Conservation (phyloP, 2,329 filamentous ascomycete species). For the Amesomyces nigricolor region DNA sequence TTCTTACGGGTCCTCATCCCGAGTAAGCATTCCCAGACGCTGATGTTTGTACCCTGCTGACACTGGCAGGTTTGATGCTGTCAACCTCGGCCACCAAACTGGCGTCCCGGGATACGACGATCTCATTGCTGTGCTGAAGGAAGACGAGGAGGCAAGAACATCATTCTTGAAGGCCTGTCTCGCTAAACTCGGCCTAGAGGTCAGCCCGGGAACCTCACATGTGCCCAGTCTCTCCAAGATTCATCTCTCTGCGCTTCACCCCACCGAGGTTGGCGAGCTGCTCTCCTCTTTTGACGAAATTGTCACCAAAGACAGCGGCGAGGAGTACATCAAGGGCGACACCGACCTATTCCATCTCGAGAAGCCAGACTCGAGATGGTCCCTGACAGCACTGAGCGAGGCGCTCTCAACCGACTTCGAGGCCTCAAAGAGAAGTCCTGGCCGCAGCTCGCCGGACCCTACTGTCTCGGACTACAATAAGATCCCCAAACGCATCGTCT, state of each 20-base stretch:
- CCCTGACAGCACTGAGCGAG: constrained; percentile 48
- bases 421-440: constrained; percentile 20
- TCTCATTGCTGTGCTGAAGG: constrained; percentile 60
- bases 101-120: constrained; percentile 63
- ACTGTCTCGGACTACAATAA: constrained; percentile 58
- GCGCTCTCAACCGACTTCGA: constrained; percentile 41
- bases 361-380: constrained; percentile 57
- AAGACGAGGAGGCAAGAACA: constrained; percentile 63
- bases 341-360: constrained; percentile 79
- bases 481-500: constrained; percentile 66
- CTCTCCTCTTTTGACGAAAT: constrained; percentile 62
- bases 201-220: constrained; percentile 61
- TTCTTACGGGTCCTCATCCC: constrained; percentile 85
- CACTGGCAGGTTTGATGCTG: constrained; percentile 65
- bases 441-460: constrained; percentile 22
- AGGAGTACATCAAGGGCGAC: constrained; percentile 71
- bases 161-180: constrained; percentile 77
- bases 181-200: constrained; percentile 72
- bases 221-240: constrained; percentile 76
- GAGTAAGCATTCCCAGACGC: constrained; percentile 51
- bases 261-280: constrained; percentile 60
- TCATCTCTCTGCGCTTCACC: constrained; percentile 68
- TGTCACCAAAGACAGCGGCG: constrained; percentile 58
- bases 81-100: constrained; percentile 65
- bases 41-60: constrained; percentile 11